Base-by-base conservation (phyloP, 495 filamentous ascomycete genomes). In the Penicillium parvum region DNA sequence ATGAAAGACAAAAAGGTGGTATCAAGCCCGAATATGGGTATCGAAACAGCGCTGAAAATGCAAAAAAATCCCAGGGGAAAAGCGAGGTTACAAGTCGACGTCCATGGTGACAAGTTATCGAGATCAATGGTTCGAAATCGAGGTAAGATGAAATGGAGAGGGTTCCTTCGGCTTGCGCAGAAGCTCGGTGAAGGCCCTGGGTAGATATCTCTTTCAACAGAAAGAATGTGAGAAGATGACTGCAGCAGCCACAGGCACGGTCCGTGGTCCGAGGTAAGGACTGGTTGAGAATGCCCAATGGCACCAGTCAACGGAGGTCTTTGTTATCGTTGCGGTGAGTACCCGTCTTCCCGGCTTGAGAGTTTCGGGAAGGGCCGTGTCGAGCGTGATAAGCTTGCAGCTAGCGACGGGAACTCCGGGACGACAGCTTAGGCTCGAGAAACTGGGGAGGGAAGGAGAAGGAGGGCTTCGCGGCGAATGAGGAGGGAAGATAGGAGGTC, bases 31-130 rank as follows among this genome's bases (percentile, higher is more conserved):
- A 53, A 45, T 51, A n/a, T 50, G 53, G 54, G 32, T 54, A 42
- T 38, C 35, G 29, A 52, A 43, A 53, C 40, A 35, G 36, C 52
- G 52, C 57, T 50, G 50, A 44, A 53, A 55, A 43, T 39, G 29
- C 37, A 45, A 38, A 43, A 44, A 46, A 58, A 45, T 25, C 45
- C 45, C 48, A 49, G 50, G 32, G 51, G 42, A 33, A 41, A 32
- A 37, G 7, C 20, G 30, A 19, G 37, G 55, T 56, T 68, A 70
- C 61, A 65, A 53, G 49, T 58, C 40, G 57, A 66, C 53, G 55
- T 61, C 56, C 66, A 70, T 70, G 15, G 48, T 63, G 62, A 58
- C 45, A 50, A 43, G 37, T 29, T 32, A 17, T 32, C 37, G 43
- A 50, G 32, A 44, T 49, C 42, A 54, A 57, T 40, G 18, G 36